Conservation (phyloP, 2,329 filamentous ascomycete genomes). For the Alternaria tenuissima region DNA sequence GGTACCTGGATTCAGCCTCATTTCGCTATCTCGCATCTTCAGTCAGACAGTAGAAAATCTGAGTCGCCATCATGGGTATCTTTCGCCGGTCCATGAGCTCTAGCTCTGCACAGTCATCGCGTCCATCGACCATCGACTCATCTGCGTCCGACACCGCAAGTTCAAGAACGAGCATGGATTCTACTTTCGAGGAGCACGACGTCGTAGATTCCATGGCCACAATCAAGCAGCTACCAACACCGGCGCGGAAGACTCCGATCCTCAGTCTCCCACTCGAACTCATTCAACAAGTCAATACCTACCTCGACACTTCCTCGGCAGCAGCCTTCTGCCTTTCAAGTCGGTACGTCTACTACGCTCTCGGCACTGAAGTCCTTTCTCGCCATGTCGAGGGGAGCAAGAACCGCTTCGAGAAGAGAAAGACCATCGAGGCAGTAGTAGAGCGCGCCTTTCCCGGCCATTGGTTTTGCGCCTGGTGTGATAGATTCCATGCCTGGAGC, state of each 20-base stretch:
- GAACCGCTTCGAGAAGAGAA: slow-evolving; percentile 32
- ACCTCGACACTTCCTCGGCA: slow-evolving; percentile 32
- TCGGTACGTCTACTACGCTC: slow-evolving; percentile 39
- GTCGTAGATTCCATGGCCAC: slow-evolving; percentile 20
- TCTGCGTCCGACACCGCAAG: slow-evolving; percentile 11
- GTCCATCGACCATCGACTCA: slow-evolving; percentile 13
- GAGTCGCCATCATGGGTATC: slow-evolving; percentile 15
- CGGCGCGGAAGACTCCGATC: slow-evolving; percentile 22
- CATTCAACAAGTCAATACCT: slow-evolving; percentile 39
- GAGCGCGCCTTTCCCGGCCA: slow-evolving; percentile 44
- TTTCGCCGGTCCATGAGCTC: slow-evolving; percentile 26
- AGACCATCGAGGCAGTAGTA: slow-evolving; percentile 35
- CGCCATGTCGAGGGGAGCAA: slow-evolving; percentile 22
- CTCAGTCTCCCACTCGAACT: slow-evolving; percentile 42
- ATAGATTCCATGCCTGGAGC: slow-evolving; percentile 39
- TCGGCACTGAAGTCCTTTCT: slow-evolving; percentile 34
- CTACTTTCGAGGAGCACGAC: slow-evolving; percentile 2
- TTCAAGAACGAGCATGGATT: slow-evolving; percentile 28
- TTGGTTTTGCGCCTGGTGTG: slow-evolving; percentile 49
- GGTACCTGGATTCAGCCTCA: not conserved
- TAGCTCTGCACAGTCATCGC: slow-evolving; percentile 18
- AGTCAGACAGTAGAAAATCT: not conserved
- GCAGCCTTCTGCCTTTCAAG: slow-evolving; percentile 39
- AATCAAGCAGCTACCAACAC: slow-evolving; percentile 2
- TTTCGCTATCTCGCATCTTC: not conserved